Percentiles rank a stretch among this genome's conserved stretches.
Evolutionary conservation across 805 yeast genomes (phyloP).

Genomic region (Kodamaea kaohsiungensis): DNA sequence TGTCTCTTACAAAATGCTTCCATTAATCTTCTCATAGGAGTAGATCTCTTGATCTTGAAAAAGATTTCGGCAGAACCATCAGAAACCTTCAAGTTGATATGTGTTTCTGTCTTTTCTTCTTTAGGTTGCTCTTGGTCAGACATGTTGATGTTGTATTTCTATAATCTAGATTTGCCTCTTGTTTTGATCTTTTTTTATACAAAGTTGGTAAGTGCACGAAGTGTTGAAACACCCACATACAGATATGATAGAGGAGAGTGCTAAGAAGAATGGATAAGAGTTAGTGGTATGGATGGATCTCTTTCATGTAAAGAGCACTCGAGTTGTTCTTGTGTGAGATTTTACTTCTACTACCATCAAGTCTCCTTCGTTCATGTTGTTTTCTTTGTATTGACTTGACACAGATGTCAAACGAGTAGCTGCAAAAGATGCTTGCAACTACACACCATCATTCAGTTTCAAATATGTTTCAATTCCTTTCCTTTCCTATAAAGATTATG

Average conservation of each 20-base stretch:
- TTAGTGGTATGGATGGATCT: no score
- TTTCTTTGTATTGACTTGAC: not conserved
- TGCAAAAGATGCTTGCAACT: no score
- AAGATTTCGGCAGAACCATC: slow-evolving; percentile 93
- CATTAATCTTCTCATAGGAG: slow-evolving; percentile 92
- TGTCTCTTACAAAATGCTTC: slow-evolving; percentile 98
- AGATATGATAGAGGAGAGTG: no score
- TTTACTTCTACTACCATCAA: no score
- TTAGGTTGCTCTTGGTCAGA: slow-evolving; percentile 30
- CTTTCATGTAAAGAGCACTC: no score
- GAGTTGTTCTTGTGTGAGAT: no score
- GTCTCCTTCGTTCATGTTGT: no score
- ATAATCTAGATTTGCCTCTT: not conserved
- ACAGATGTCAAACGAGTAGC: not conserved
- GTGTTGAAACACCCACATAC: not conserved
- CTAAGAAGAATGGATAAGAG: no score
- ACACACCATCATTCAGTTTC: not conserved
- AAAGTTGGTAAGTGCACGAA: slow-evolving; percentile 9
- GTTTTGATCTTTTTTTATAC: slow-evolving; percentile 1
- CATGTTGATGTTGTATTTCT: slow-evolving; percentile 14
- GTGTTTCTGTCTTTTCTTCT: slow-evolving; percentile 61
- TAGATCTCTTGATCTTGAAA: slow-evolving; percentile 90
- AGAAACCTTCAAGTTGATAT: slow-evolving; percentile 89
- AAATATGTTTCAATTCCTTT: not conserved
- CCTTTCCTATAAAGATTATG: not conserved